Percentiles rank a stretch among this genome's conserved stretches.
phyloP scores from a whole-genome alignment of 306 rosid species.

The Castanospermum australe region DNA sequence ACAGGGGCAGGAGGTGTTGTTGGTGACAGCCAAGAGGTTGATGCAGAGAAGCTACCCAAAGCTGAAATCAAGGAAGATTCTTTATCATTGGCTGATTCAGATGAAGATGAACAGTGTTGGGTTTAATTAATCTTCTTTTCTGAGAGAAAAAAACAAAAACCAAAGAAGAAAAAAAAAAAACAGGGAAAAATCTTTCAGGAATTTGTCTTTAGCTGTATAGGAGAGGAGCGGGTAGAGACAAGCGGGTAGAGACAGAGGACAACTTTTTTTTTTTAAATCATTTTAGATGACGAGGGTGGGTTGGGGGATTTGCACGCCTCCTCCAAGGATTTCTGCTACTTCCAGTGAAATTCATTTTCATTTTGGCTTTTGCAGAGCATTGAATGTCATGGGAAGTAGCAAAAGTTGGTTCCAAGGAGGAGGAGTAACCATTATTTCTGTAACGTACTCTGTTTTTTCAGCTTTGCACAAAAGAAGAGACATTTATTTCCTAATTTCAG shows the following conservation, averaged over 20 bases:
- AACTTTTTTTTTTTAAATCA: constrained; percentile 13
- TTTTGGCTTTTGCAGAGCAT: constrained; percentile 30
- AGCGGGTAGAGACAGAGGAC: constrained; percentile 33
- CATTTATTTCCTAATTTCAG: constrained; percentile 11
- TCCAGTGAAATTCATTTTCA: constrained; percentile 37
- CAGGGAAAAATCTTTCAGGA: background rate
- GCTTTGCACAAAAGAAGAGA: constrained; percentile 27
- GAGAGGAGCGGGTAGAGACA: constrained; percentile 34
- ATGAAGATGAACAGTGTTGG: constrained; percentile 32
- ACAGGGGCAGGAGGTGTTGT: constrained; percentile 7
- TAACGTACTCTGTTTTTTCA: constrained; percentile 35
- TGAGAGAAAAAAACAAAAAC: background rate
- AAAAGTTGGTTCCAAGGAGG: constrained; percentile 14
- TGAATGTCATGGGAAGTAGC: constrained; percentile 42
- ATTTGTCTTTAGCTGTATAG: constrained; percentile 51
- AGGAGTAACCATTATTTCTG: constrained; percentile 32
- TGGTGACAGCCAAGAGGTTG: constrained; percentile 28
- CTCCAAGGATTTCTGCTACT: constrained; percentile 25
- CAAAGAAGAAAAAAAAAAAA: background rate
- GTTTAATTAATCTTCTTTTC: constrained; percentile 29
- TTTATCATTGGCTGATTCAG: constrained; percentile 13
- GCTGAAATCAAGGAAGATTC: constrained; percentile 44
- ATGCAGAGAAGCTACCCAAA: constrained; percentile 30
- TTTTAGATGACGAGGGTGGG: background rate
- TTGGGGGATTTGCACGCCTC: constrained; percentile 1